Evolutionary conservation across 352 stramenopile species (phyloP).

Genomic region (Globisporangium polare): DNA sequence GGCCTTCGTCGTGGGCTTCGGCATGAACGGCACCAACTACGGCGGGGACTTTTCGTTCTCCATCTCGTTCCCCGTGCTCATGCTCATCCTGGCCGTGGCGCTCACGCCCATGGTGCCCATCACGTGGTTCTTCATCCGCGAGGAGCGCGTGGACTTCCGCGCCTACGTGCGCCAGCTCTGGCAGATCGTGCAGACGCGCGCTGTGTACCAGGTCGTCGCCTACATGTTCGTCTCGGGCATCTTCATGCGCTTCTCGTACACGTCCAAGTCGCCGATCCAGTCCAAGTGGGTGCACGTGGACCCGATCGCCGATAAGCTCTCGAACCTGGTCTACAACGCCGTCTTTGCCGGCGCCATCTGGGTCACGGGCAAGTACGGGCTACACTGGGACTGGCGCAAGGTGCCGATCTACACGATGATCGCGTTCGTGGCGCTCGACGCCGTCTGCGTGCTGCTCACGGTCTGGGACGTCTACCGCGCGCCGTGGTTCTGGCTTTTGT

Average conservation of each 20-base stretch:
- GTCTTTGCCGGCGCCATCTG: conserved; percentile 29
- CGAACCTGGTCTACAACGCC: too few species aligned
- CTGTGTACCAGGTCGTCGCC: conserved; percentile 27
- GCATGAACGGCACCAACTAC: conserved; percentile 33
- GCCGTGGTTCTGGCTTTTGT: conserved; percentile 47
- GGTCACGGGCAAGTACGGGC: conserved; percentile 46
- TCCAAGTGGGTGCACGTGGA: too few species aligned
- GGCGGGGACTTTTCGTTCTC: conserved; percentile 31
- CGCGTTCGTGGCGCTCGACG: conserved; percentile 32
- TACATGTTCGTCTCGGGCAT: conserved; percentile 25
- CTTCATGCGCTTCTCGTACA: conserved; percentile 14
- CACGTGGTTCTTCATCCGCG: conserved; percentile 25
- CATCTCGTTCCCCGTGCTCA: conserved; percentile 25
- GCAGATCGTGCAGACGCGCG: conserved; percentile 19
- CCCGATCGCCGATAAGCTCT: too few species aligned
- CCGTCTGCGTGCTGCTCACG: conserved; percentile 31
- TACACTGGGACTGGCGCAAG: conserved; percentile 53
- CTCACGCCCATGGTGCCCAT: conserved; percentile 18
- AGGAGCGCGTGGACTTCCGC: conserved; percentile 16
- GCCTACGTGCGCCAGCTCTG: conserved; percentile 16
- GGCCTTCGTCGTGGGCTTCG: conserved; percentile 18
- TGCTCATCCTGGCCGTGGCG: conserved; percentile 20
- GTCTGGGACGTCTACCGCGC: conserved; percentile 48
- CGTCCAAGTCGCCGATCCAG: conserved; percentile 38
- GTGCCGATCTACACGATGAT: conserved; percentile 31